Evolutionary conservation across 2,329 filamentous ascomycete genomes (phyloP), one percentile per base, ranked within the genome.

Genomic region (Aphanoascus verrucosus): DNA sequence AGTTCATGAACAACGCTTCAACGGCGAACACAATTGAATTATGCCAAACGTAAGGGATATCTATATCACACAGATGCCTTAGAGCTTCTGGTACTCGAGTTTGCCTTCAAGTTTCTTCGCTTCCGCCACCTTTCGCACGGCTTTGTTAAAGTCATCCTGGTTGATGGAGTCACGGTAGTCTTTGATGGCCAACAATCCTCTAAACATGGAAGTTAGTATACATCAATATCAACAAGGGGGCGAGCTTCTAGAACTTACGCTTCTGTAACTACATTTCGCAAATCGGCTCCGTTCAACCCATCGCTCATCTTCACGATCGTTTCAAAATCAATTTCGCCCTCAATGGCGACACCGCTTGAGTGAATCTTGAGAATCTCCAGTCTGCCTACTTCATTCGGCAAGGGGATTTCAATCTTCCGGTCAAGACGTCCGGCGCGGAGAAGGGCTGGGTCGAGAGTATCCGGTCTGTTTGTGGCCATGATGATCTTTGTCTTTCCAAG

Each of bases 251-350:
- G 15, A 35, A 83, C 88, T 77, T 80, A 94, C 88, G 93, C 93
- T 78, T 98, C 93, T 12, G 93, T 98, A 50, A 98, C 90, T 50
- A 98, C 90, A 67, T 98, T 98, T 66, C 93, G 80, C 76, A 98
- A 74, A 81, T 98, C 93, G 49, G 93, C 93, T 67, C 93, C 93
- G 72, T 98, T 98, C 64, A 98, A 80, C 28, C 91, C 90, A 66
- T 98, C 93, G 63, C 90, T 96, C 93, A 98, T 98, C 83, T 98
- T 98, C 61, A 98, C 93, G 56, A 98, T 89, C 64, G 88, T 96
- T 79, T 98, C 93, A 67, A 94, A 98, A 70, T 98, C 94, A 65
- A 98, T 88, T 58, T 98, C 93, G 0, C 91, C 93, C 63, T 97
- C 91, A 44, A 87, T 83, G 55, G 88, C 81, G 12, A 98, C 93